phyloP scores from a whole-genome alignment of 129 eudicot species.

The Saussurea involucrata region DNA sequence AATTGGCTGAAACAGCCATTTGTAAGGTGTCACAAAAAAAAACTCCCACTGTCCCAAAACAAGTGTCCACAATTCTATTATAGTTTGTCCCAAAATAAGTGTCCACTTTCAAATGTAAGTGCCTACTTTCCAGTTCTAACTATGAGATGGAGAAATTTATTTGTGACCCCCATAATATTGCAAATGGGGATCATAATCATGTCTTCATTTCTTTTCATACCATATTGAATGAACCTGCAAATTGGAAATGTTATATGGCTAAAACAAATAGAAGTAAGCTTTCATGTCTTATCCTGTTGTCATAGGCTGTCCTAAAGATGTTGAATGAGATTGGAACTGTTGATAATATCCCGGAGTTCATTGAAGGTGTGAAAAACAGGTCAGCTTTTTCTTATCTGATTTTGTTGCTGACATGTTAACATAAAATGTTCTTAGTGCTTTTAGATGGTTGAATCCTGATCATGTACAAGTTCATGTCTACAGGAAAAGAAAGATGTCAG shows the following conservation, averaged over 20 bases:
- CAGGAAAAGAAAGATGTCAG: slow-evolving; percentile 98
- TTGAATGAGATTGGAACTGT: slow-evolving; percentile 83
- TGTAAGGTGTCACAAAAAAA: neutral
- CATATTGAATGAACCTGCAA: slow-evolving; percentile 8
- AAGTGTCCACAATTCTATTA: neutral
- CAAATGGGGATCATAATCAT: too few species aligned
- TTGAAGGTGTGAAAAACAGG: slow-evolving; percentile 98
- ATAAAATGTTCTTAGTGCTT: neutral
- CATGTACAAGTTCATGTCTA: slow-evolving; percentile 1
- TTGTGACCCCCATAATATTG: too few species aligned
- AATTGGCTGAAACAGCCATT: neutral
- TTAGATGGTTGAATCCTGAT: neutral
- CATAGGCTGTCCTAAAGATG: slow-evolving; percentile 96
- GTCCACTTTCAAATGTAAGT: neutral
- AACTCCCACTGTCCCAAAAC: neutral
- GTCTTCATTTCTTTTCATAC: neutral
- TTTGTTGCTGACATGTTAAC: neutral
- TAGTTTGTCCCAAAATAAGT: neutral
- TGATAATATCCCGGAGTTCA: slow-evolving; percentile 95
- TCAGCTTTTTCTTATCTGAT: slow-evolving; percentile 7
- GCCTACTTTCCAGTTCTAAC: neutral
- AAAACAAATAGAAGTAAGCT: neutral
- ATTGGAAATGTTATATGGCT: neutral
- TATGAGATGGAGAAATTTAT: neutral
- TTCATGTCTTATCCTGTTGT: neutral